Conservation (phyloP, 2,329 filamentous ascomycete species). For the Ceratocystis lukuohia region DNA sequence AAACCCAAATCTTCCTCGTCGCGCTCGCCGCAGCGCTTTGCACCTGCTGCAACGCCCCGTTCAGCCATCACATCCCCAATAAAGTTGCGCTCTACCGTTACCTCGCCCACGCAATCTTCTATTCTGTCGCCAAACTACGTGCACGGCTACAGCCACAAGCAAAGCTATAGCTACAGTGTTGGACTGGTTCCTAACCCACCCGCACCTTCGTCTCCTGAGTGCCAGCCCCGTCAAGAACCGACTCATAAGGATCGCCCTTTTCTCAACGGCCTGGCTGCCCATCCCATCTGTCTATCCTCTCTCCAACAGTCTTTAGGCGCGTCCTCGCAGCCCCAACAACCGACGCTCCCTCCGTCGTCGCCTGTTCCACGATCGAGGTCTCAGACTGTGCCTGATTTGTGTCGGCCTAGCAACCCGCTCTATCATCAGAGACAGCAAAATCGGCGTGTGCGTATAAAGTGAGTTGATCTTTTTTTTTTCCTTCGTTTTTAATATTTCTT, state of each 20-base stretch:
- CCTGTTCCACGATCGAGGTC: not conserved
- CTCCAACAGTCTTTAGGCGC: not conserved
- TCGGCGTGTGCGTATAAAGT: not conserved
- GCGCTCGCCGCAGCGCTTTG: not conserved
- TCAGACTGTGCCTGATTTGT: not conserved
- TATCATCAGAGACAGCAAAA: not conserved
- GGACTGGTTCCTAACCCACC: not conserved
- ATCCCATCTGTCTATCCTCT: slow-evolving; percentile 8
- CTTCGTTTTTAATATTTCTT: not conserved
- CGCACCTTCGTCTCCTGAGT: not conserved
- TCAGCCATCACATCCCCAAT: not conserved
- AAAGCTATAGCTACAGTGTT: slow-evolving; percentile 1
- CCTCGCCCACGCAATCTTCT: not conserved
- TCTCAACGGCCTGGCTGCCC: slow-evolving; percentile 16
- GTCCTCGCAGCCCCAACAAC: not conserved
- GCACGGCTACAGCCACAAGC: not conserved
- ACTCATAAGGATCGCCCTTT: slow-evolving; percentile 4
- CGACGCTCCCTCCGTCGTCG: not conserved
- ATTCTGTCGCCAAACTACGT: not conserved
- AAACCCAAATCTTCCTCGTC: not conserved
- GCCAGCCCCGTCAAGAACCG: not conserved
- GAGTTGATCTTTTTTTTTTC: not conserved
- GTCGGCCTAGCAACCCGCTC: not conserved
- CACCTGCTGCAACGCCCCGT: not conserved
- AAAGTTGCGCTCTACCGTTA: not conserved